Percentiles rank a stretch among this genome's conserved stretches.
Conservation (phyloP, 345 rosid genomes). For the Arabis alpina region DNA sequence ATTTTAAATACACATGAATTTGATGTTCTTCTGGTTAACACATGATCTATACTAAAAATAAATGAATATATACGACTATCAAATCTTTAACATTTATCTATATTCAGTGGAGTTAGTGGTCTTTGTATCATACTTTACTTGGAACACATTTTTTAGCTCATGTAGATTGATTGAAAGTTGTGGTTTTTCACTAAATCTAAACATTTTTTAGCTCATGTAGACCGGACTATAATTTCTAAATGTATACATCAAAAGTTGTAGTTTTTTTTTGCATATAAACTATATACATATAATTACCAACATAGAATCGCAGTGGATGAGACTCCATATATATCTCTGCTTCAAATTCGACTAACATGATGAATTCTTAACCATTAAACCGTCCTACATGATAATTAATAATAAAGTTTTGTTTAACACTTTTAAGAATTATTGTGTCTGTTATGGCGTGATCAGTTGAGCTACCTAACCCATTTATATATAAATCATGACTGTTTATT, state of each 20-base stretch:
- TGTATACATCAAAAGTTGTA: no score
- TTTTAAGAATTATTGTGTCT: conserved; percentile 37
- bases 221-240: no score
- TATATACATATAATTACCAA: not conserved
- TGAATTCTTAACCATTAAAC: not conserved
- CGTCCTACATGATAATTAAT: not conserved
- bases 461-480: conserved; percentile 41
- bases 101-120: no score
- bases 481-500: conserved; percentile 18
- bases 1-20: not conserved
- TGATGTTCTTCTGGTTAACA: not conserved
- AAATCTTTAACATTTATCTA: no score
- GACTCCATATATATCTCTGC: not conserved
- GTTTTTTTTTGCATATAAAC: not conserved
- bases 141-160: no score
- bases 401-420: not conserved
- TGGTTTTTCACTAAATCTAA: no score
- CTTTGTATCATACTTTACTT: no score
- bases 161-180: no score
- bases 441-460: conserved; percentile 40
- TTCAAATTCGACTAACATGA: not conserved
- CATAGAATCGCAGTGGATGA: not conserved
- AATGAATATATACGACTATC: no score
- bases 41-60: not conserved
- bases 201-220: no score